A percentile compares a stretch with the other conserved stretches of the same genome.
phyloP scores from a whole-genome alignment of 2,329 filamentous ascomycete species.

The Cytospora piceae region DNA sequence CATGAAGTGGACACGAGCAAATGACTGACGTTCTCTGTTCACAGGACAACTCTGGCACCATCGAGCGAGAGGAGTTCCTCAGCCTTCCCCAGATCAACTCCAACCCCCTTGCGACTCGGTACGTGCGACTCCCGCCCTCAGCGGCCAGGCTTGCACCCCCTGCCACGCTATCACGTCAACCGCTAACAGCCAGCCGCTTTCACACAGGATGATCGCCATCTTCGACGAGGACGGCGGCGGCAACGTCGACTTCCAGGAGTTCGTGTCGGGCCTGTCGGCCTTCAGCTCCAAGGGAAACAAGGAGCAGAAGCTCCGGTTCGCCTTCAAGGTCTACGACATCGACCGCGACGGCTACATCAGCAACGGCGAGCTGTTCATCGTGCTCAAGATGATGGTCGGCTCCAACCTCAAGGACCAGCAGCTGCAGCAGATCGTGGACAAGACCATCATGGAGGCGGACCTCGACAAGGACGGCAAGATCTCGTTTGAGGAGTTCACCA shows the following conservation, averaged over 20 bases:
- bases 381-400: slow-evolving; percentile 99
- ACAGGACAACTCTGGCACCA: slow-evolving; percentile 95
- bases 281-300: slow-evolving; percentile 99
- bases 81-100: slow-evolving; percentile 96
- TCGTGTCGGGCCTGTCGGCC: slow-evolving; percentile 90
- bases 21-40: slow-evolving; percentile 7
- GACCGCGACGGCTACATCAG: slow-evolving; percentile 98
- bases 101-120: slow-evolving; percentile 95
- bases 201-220: slow-evolving; percentile 89
- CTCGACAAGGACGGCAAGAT: slow-evolving; percentile 96
- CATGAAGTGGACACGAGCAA: neutral
- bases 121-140: slow-evolving; percentile 35
- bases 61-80: slow-evolving; percentile 98
- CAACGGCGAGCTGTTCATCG: slow-evolving; percentile 98
- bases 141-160: neutral
- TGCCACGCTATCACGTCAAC: neutral
- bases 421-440: slow-evolving; percentile 98
- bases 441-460: slow-evolving; percentile 99
- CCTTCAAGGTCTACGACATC: slow-evolving; percentile 99
- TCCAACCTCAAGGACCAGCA: slow-evolving; percentile 99
- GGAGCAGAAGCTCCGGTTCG: slow-evolving; percentile 96
- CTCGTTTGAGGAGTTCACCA: slow-evolving; percentile 97
- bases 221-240: slow-evolving; percentile 98
- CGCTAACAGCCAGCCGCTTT: neutral
- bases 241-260: slow-evolving; percentile 98